A percentile compares a stretch with the other conserved stretches of the same genome.
Conservation (phyloP, 257 asterid genomes). For the Plantago ovata region DNA sequence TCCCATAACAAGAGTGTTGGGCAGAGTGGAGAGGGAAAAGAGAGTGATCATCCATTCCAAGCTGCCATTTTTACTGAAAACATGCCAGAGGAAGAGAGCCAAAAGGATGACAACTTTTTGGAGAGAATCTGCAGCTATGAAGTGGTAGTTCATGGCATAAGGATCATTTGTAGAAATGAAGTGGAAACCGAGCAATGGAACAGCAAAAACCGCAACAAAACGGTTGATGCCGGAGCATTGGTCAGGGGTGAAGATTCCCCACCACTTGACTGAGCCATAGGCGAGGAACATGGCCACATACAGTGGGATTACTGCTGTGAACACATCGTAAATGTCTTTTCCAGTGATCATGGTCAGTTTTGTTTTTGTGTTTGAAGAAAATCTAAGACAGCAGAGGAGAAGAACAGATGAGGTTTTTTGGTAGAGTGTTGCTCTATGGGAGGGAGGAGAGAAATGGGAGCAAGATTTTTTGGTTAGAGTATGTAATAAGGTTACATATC, state of each 20-base stretch:
- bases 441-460: no score
- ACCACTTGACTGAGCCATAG: conserved; percentile 81
- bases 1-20: conserved; percentile 92
- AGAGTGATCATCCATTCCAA: conserved; percentile 84
- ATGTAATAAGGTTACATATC: no score
- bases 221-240: conserved; percentile 94
- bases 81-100: conserved; percentile 67
- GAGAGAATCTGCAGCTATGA: conserved; percentile 80
- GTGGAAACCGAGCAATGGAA: conserved; percentile 78
- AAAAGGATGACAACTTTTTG: conserved; percentile 69
- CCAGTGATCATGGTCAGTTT: conserved; percentile 55
- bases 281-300: conserved; percentile 88
- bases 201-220: conserved; percentile 86
- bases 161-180: conserved; percentile 73
- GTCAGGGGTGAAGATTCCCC: conserved; percentile 92
- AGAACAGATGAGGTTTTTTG: not conserved
- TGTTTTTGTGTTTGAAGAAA: not conserved
- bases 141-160: conserved; percentile 81
- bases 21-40: conserved; percentile 77
- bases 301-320: conserved; percentile 72
- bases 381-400: no score
- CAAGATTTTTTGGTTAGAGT: no score
- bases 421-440: not conserved
- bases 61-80: conserved; percentile 48
- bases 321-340: conserved; percentile 77